A percentile compares a stretch with the other conserved stretches of the same genome.
Evolutionary conservation across 2,329 filamentous ascomycete genomes (phyloP).

Genomic region (Pseudogymnoascus sp.): DNA sequence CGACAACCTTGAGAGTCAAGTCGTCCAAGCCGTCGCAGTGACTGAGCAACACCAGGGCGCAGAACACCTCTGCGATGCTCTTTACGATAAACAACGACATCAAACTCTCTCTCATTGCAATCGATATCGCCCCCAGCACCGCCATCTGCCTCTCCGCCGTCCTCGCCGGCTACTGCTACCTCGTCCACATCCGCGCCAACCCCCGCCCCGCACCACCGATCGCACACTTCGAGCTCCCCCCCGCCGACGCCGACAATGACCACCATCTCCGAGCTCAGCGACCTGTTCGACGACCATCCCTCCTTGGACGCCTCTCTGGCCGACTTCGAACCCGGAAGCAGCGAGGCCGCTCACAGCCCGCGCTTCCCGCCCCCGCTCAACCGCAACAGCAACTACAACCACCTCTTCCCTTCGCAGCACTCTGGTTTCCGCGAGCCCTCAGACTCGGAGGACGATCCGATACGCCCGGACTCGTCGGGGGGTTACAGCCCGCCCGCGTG

Average conservation of each 20-base stretch:
- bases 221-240: conserved; percentile 1
- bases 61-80: conserved; percentile 10
- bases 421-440: conserved; percentile 51
- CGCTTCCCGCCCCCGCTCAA: conserved; percentile 1
- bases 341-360: conserved; percentile 21
- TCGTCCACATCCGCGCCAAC: conserved; percentile 23
- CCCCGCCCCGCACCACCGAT: conserved; percentile 13
- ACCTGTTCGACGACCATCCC: conserved; percentile 48
- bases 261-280: conserved; percentile 39
- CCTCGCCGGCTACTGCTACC: conserved; percentile 24
- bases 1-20: neutral
- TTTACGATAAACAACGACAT: conserved; percentile 26
- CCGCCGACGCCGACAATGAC: conserved; percentile 13
- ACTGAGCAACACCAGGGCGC: conserved; percentile 2
- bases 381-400: conserved; percentile 16
- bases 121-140: conserved; percentile 26
- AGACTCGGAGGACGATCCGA: conserved; percentile 30
- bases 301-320: conserved; percentile 52
- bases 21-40: neutral
- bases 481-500: conserved; percentile 61
- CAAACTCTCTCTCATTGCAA: conserved; percentile 24
- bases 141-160: conserved; percentile 22
- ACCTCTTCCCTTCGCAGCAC: conserved; percentile 44
- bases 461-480: conserved; percentile 34
- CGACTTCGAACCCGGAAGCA: conserved; percentile 49